phyloP scores from a whole-genome alignment of 148 eudicot genomes.

The Camellia lanceoleosa region DNA sequence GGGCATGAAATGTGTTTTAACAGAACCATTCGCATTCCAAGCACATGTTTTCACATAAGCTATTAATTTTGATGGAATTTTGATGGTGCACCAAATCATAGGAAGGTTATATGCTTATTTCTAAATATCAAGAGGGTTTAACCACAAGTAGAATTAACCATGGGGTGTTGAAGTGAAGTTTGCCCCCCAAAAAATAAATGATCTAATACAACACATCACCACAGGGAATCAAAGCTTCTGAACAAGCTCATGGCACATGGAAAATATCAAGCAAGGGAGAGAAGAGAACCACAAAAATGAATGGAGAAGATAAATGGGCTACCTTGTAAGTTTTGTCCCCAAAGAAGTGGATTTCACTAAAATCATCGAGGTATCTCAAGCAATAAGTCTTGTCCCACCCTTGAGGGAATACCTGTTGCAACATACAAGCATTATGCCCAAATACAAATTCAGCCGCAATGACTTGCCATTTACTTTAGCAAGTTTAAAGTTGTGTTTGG shows the following conservation, averaged over 20 bases:
- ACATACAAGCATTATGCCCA: conserved; percentile 2
- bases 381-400: conserved; percentile 99
- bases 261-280: not conserved
- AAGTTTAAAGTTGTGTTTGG: too few species aligned
- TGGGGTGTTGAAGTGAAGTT: too few species aligned
- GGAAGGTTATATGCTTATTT: too few species aligned
- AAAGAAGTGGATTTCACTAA: conserved; percentile 85
- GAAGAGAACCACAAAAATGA: not conserved
- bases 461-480: not conserved
- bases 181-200: too few species aligned
- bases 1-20: too few species aligned
- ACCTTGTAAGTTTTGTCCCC: conserved; percentile 99
- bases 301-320: not conserved
- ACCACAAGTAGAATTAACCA: too few species aligned
- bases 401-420: conserved; percentile 74
- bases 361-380: conserved; percentile 73
- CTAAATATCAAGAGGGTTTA: too few species aligned
- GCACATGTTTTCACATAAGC: too few species aligned
- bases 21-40: too few species aligned
- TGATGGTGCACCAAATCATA: too few species aligned
- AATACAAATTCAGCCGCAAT: not conserved
- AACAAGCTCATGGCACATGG: not conserved
- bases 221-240: not conserved
- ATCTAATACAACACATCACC: not conserved
- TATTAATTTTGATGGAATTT: too few species aligned